These are phyloP conservation scores for Paraphaeosphaeria minitans DNA, from an alignment of 2,329 filamentous ascomycete species.

Conservation along the genomic window DNA sequence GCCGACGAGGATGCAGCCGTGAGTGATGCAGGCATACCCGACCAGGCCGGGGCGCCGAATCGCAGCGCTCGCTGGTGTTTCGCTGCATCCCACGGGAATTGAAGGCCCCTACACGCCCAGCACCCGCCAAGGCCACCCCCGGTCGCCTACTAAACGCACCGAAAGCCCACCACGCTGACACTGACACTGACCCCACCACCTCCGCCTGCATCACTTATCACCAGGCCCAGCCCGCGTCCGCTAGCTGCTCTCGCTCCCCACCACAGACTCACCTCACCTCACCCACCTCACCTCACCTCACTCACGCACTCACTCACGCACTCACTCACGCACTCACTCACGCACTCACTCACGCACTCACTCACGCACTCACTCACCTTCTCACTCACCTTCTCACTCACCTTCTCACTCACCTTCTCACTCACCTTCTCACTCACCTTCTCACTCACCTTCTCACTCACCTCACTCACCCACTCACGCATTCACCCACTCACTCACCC, in stretches of 20 bases:
- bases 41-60: conserved; percentile 43
- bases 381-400: too few species aligned
- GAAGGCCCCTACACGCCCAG: conserved; percentile 1
- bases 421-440: too few species aligned
- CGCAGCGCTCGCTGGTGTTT: conserved; percentile 22
- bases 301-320: too few species aligned
- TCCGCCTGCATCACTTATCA: conserved; percentile 21
- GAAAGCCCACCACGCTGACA: not conserved
- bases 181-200: conserved; percentile 11
- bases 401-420: too few species aligned
- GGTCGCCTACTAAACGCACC: conserved; percentile 7
- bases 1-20: conserved; percentile 19
- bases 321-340: too few species aligned
- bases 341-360: too few species aligned
- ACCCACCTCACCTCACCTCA: too few species aligned
- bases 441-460: too few species aligned
- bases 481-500: too few species aligned
- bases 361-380: too few species aligned
- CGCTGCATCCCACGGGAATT: conserved; percentile 35
- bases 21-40: conserved; percentile 43
- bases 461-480: too few species aligned
- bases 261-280: conserved; percentile 19
- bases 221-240: conserved; percentile 27
- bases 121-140: conserved; percentile 9
- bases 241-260: conserved; percentile 29